These are phyloP conservation scores for Scheffersomyces lignicola DNA, from an alignment of 1,139 yeast genomes.

Conservation along the genomic window DNA sequence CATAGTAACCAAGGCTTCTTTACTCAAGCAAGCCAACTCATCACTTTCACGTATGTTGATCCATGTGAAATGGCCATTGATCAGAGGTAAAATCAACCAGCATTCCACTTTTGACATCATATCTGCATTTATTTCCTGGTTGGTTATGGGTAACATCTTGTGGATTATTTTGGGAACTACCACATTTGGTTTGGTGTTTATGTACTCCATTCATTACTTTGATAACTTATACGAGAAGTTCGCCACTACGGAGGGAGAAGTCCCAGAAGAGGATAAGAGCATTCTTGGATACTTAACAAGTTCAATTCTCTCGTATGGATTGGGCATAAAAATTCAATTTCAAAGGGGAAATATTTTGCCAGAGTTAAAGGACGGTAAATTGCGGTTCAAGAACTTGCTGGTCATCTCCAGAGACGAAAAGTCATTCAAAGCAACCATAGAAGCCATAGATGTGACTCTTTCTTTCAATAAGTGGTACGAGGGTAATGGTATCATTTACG, in stretches of 20 bases:
- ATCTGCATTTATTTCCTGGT: constrained; percentile 59
- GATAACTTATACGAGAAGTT: constrained; percentile 31
- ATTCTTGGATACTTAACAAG: constrained; percentile 37
- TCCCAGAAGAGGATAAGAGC: too few relatives aligned
- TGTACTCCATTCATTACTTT: constrained; percentile 48
- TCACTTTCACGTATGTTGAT: constrained; percentile 46
- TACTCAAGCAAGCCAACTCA: constrained; percentile 45
- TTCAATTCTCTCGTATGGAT: constrained; percentile 39
- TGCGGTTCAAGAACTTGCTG: constrained; percentile 55
- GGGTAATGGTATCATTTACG: constrained; percentile 65
- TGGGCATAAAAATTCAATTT: constrained; percentile 38
- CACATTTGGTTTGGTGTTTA: constrained; percentile 55
- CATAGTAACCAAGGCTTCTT: constrained; percentile 32
- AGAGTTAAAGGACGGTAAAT: constrained; percentile 59
- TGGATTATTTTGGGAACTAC: constrained; percentile 70
- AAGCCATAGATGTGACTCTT: constrained; percentile 56
- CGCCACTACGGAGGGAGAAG: constrained; percentile 5
- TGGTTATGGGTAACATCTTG: constrained; percentile 52
- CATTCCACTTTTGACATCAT: constrained; percentile 50
- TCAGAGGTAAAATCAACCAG: constrained; percentile 47
- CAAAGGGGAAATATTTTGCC: constrained; percentile 39
- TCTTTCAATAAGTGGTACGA: constrained; percentile 70
- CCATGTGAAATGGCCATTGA: constrained; percentile 59
- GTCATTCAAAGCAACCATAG: constrained; percentile 43
- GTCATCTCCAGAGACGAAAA: constrained; percentile 25